phyloP scores from a whole-genome alignment of 2,329 filamentous ascomycete genomes.

The Alternaria alternata region DNA sequence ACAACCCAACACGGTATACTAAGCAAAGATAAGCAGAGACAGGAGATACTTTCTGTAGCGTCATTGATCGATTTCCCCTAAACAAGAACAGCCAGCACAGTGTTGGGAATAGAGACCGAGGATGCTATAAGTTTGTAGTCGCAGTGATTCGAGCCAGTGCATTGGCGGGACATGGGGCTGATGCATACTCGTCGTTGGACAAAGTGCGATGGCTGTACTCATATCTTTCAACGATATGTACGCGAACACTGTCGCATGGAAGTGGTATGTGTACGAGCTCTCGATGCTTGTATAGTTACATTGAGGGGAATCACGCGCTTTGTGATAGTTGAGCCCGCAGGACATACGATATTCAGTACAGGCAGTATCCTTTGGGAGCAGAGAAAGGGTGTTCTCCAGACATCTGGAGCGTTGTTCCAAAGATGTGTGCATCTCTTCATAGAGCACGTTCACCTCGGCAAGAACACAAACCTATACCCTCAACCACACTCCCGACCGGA shows the following conservation, averaged over 20 bases:
- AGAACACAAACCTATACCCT: neutral
- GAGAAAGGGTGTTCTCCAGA: no score
- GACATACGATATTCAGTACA: neutral
- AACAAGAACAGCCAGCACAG: no score
- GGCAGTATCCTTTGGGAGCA: accelerated
- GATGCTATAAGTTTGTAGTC: neutral
- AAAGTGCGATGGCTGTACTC: neutral
- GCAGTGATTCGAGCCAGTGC: neutral
- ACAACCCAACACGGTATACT: no score
- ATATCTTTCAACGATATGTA: neutral
- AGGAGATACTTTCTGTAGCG: accelerated
- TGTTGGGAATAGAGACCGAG: no score
- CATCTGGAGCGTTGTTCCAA: neutral
- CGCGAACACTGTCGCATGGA: neutral
- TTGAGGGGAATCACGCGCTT: no score
- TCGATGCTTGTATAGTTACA: neutral
- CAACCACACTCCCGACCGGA: slow-evolving; percentile 10
- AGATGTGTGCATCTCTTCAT: neutral
- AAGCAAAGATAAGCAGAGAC: no score
- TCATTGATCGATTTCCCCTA: accelerated
- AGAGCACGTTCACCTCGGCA: neutral
- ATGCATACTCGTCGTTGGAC: neutral
- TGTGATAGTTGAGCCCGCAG: neutral
- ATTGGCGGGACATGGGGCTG: neutral
- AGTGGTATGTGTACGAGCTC: neutral